Evolutionary conservation across 2,329 filamentous ascomycete species (phyloP), one percentile per base, ranked within the genome.

Genomic region (Fusarium chlamydosporum): DNA sequence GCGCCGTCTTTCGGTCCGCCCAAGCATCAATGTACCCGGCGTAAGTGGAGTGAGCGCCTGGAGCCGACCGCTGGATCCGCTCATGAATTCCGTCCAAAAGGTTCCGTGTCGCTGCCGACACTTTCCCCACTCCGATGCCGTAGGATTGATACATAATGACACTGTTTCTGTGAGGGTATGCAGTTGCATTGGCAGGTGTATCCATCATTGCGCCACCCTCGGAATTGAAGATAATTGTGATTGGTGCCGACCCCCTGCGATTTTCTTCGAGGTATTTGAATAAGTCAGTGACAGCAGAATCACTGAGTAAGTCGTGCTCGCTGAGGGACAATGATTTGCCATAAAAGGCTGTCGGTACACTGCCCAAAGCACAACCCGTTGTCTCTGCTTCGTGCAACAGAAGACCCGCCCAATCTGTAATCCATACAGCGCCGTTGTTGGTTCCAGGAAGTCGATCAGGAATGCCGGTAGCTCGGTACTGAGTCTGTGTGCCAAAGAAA

Each of bases 81-180:
- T 77, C 64, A 72, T 88, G 84, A 45, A 91, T 79, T 7, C 83
- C 83, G 16, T 80, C 77, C 38, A 89, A 74, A 55, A 90, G 89
- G 1, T 77, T 70, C 56, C 79, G 82, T 3, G 84, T 86, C 13
- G 77, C 79, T n/a, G 79, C 65, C 2, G 79, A 80, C 15, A 89
- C 72, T 2, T 77, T 77, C 0, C 81, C 78, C 0, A 87, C 70
- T 18, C 84, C 85, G 43, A 90, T 72, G 10, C 82, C 86, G 72
- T 90, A 91, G 0, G 84, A 86, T 72, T 91, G 87, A 73, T 88
- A 84, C 79, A 88, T 89, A 77, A 90, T 85, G 40, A 90, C 70
- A 66, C 87, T 87, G 79, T 91, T 86, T 46, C 89, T 85, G 71
- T 91, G 89, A 1, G 85, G 83, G 72, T 89, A 91, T 9, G 88